Evolutionary conservation across 2,329 filamentous ascomycete species (phyloP), one percentile per base, ranked within the genome.

Genomic region (Albifimbria verrucaria): DNA sequence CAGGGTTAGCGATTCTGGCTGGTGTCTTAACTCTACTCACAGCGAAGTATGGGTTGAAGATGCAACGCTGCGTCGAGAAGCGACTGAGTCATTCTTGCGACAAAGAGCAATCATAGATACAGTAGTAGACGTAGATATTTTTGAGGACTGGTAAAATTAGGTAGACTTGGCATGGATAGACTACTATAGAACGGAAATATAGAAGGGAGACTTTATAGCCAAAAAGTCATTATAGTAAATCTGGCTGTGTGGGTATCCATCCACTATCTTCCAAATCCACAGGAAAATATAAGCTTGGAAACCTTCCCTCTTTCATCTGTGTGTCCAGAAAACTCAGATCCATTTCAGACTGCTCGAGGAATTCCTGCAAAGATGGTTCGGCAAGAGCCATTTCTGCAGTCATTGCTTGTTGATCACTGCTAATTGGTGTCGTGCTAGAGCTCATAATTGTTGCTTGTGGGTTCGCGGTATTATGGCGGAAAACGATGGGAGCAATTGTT

Each of bases 361-460:
- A 57, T 20, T 71, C 68, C 23, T 72, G 68, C 26, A 72, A 26
- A 2, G 68, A 70, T 0, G 69, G 68, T 28, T 72, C 69, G 0
- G 66, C 65, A 3, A 71, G 49, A 0, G 68, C 67, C 68, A 72
- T 71, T 0, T 67, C 68, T 0, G 68, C 65, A 1, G 69, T 71
- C 44, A 47, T 47, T n/a, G 25, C 25, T 23, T 22, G 44, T 23
- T 47, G 44, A 7, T 47, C 44, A n/a, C 22, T 25, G 15, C 21
- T 25, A 5, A 21, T 24, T 3, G 44, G 44, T 26, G 44, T 47
- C 21, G 23, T 25, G 44, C 21, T 24, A 11, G 44, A 22, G 44
- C 44, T 47, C 23, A 25, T 43, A 57, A n/a, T n/a, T n/a, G n/a
- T n/a, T n/a, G n/a, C n/a, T 61, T 42, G 21, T 42, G 12, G 4